Evolutionary conservation across 106 monocot genomes (phyloP), one percentile per base, ranked within the genome.

Genomic region (Phalaenopsis equestris): DNA sequence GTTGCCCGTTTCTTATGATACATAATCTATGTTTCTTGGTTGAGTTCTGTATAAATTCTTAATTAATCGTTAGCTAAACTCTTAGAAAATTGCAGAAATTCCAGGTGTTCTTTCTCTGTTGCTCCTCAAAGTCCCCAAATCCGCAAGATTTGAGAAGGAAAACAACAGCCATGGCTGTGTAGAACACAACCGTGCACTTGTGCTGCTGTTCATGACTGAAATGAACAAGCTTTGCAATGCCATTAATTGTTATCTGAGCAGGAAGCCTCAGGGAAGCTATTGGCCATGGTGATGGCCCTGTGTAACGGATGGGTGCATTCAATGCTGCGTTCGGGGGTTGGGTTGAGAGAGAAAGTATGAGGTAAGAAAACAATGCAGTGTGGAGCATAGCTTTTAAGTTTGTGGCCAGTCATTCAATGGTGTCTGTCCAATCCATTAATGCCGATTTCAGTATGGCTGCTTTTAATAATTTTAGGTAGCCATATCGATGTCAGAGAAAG

Each of bases 281-380:
- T 37, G 24, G 11, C 14, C 21, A 38, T 12, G 37, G 24, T 10
- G 4, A 15, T 37, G 24, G 2, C 12, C 21, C 11, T 12, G 37
- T 1, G 10, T 42, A 23, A 23, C 45, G 21, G 75, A 75, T 75
- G 16, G 47, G 21, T 42, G 47, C 41, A 75, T 75, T 75, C 19
- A 75, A 45, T 75, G 43, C 75, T 19, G 75, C 14, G 75, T 21
- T 30, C 37, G 39, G 70, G 70, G 24, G 12, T 70, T 70, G 52
- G 70, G 70, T n/a, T 45, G 42, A 75, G 38, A 75, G 75, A 38
- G 19, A 47, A 75, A 18, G 8, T 19, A 46, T 21, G 11, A 45
- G 75, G 23, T 21, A 75, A 75, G 47, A 75, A 75, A 75, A 42
- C 42, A 43, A 75, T 42, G 75, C 75, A 17, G 75, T 46, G 41